Evolutionary conservation across 768 basidiomycete genomes (phyloP), one percentile per base, ranked within the genome.

Genomic region (Chalciporus chontae): DNA sequence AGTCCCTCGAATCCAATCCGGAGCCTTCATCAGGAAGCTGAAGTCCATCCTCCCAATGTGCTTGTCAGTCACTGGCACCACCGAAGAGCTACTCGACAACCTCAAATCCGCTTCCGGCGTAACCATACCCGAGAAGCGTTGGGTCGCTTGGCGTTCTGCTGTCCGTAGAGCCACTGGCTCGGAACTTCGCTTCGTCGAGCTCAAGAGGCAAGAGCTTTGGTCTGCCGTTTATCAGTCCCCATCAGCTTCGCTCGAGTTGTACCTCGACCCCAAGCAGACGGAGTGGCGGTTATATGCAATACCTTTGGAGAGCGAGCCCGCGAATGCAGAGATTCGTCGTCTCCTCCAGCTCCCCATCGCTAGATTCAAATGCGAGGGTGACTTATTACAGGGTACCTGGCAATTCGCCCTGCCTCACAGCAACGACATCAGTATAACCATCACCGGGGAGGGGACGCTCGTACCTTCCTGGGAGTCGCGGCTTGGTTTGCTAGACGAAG

Each of bases 131-230:
- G 70, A 76, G 17, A 75, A 72, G 10, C 77, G 78, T 19, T 94
- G 90, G 91, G 60, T 61, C 9, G 67, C 71, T 24, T 95, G 93
- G 92, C 72, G 71, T 40, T 70, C 71, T 15, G 86, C 90, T 8
- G 84, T 87, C 7, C 52, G 84, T 15, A 76, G 77, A 14, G 85
- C 83, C 6, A 71, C 75, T 0, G 50, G 62, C n/a, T 73, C 74
- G 15, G 85, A 90, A 56, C 77, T 95, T 43, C 84, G 86, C 36
- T 97, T 94, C 64, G 80, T 85, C 14, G 86, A 89, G 55, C 76
- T 89, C 36, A 92, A 89, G 66, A 85, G 94, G 26, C 92, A 94
- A 65, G 85, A 89, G 52, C 80, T 85, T 27, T 97, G 94, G 94
- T 81, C 79, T 19, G 90, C 79, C 1, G 71, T 84, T 17, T 96